Conservation (phyloP, 176 grass and related monocot genomes). For the Pontederia crassipes region DNA sequence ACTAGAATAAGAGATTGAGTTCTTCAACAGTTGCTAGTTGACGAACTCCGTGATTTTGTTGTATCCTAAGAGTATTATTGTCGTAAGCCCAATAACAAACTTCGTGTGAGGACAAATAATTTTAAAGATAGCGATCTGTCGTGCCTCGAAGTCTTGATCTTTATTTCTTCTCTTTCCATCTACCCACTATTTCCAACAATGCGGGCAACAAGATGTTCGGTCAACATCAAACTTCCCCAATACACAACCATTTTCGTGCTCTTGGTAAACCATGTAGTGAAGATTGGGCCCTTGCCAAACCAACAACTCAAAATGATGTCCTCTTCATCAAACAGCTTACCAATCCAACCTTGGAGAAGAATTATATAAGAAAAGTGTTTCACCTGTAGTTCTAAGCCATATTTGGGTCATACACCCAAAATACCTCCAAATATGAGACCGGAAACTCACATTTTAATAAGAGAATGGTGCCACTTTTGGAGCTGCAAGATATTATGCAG, state of each 20-base stretch:
- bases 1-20: too few relatives aligned
- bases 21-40: too few relatives aligned
- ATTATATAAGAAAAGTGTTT: constrained; percentile 52
- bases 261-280: constrained; percentile 44
- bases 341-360: constrained; percentile 45
- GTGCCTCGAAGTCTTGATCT: too few relatives aligned
- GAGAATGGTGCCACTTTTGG: too few relatives aligned
- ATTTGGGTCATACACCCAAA: constrained; percentile 45
- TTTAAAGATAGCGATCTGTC: constrained; percentile 53
- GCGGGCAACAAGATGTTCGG: constrained; percentile 49
- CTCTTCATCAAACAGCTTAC: constrained; percentile 52
- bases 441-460: background rate
- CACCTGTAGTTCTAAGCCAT: constrained; percentile 26
- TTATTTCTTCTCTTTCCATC: too few relatives aligned
- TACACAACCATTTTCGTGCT: constrained; percentile 37
- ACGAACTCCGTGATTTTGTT: too few relatives aligned
- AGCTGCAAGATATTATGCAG: too few relatives aligned
- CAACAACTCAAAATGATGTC: constrained; percentile 43
- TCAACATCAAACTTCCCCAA: constrained; percentile 36
- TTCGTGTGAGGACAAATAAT: constrained; percentile 32
- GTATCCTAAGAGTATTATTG: constrained; percentile 24
- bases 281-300: constrained; percentile 29
- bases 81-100: constrained; percentile 46
- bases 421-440: constrained; percentile 29
- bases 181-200: too few relatives aligned